Evolutionary conservation across 2,329 filamentous ascomycete genomes (phyloP).

Genomic region (Scorias spongiosa): DNA sequence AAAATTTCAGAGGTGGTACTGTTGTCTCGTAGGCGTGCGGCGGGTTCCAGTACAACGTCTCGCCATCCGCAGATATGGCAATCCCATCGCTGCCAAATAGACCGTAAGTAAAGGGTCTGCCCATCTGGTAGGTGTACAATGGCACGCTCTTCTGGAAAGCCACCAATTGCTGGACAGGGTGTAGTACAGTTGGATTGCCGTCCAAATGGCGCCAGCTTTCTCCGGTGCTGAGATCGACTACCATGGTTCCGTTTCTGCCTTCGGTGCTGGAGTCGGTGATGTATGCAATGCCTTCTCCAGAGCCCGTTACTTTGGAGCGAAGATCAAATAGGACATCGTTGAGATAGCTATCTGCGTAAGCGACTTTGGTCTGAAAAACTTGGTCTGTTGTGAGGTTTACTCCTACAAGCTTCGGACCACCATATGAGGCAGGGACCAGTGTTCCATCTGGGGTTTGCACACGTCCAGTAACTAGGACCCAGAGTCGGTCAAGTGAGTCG

Average conservation of each 20-base stretch:
- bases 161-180: conserved; percentile 30
- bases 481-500: conserved; percentile 34
- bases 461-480: conserved; percentile 40
- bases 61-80: conserved; percentile 32
- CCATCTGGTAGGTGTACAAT: conserved; percentile 27
- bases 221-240: conserved; percentile 35
- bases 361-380: conserved; percentile 34
- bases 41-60: conserved; percentile 34
- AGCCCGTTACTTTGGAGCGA: conserved; percentile 23
- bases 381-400: conserved; percentile 31
- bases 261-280: conserved; percentile 37
- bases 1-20: conserved; percentile 26
- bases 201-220: conserved; percentile 36
- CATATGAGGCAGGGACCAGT: conserved; percentile 29
- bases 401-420: conserved; percentile 37
- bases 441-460: conserved; percentile 27
- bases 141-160: conserved; percentile 34
- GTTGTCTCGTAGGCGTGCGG: conserved; percentile 26
- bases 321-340: conserved; percentile 42
- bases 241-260: conserved; percentile 35
- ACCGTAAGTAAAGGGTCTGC: conserved; percentile 22
- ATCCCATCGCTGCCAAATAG: conserved; percentile 37
- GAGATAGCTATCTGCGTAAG: conserved; percentile 34
- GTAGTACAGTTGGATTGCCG: conserved; percentile 27
- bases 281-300: conserved; percentile 35